These are phyloP conservation scores for Udeniomyces megalosporus DNA, from an alignment of 768 basidiomycete species.

Conservation along the genomic window DNA sequence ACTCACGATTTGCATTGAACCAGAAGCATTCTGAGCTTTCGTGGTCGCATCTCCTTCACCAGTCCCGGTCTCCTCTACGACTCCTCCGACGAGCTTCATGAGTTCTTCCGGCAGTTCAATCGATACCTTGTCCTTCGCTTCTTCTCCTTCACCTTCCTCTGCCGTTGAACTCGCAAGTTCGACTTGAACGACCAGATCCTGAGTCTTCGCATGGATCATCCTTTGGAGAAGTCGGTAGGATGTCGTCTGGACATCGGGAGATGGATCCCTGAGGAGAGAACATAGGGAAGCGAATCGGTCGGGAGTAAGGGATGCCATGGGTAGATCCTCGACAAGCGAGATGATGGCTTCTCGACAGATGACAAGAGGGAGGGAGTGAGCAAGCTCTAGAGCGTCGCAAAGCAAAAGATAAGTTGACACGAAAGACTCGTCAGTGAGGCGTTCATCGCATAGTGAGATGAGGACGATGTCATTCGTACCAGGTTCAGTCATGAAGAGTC, in stretches of 20 bases:
- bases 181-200: conserved; percentile 70
- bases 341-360: conserved; percentile 47
- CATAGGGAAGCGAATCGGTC: conserved; percentile 49
- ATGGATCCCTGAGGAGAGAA: conserved; percentile 45
- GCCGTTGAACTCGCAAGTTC: conserved; percentile 44
- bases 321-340: conserved; percentile 50
- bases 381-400: conserved; percentile 15
- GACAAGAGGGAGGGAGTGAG: conserved; percentile 43
- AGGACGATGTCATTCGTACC: conserved; percentile 33
- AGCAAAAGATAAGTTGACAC: not conserved
- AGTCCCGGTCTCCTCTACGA: too few species aligned
- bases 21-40: not conserved
- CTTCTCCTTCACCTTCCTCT: too few species aligned
- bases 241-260: conserved; percentile 53
- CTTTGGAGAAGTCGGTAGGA: conserved; percentile 54
- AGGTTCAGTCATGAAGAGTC: conserved; percentile 41
- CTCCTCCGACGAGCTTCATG: conserved; percentile 42
- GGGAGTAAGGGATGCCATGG: conserved; percentile 42
- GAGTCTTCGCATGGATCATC: conserved; percentile 58
- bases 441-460: not conserved
- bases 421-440: too few species aligned
- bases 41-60: conserved; percentile 23
- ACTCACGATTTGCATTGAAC: conserved; percentile 26
- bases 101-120: conserved; percentile 52
- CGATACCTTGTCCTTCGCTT: conserved; percentile 32